Conservation (phyloP, 306 rosid genomes). For the Crotalaria pallida region DNA sequence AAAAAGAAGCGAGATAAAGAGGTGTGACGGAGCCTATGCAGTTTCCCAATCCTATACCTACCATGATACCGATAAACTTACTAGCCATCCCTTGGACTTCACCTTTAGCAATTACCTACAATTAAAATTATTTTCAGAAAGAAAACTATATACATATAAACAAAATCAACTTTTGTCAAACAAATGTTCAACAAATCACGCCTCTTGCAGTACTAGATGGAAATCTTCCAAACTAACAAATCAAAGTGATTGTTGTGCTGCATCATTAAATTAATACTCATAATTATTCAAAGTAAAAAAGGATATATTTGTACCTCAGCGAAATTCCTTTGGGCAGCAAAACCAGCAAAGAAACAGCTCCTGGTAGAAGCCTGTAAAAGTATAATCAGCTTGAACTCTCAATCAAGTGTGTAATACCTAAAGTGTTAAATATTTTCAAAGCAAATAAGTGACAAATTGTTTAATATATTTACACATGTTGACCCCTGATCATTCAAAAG, state of each 20-base stretch:
- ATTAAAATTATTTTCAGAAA: slow-evolving; percentile 15
- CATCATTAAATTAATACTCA: slow-evolving; percentile 1
- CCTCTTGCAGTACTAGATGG: neutral
- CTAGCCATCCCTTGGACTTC: slow-evolving; percentile 99
- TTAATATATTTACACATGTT: neutral
- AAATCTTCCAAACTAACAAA: slow-evolving; percentile 7
- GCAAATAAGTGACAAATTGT: neutral
- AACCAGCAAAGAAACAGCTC: slow-evolving; percentile 97
- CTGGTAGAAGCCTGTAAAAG: slow-evolving; percentile 83
- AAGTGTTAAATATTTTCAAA: neutral
- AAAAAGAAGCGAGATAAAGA: slow-evolving; percentile 67
- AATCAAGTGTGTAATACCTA: neutral
- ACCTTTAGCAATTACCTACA: slow-evolving; percentile 96
- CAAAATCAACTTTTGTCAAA: neutral
- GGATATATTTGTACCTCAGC: slow-evolving; percentile 67
- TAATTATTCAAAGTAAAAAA: neutral
- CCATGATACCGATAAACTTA: slow-evolving; percentile 73
- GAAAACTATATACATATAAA: neutral
- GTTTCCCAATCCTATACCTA: slow-evolving; percentile 85
- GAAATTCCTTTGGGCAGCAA: slow-evolving; percentile 96
- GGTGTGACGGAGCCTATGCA: slow-evolving; percentile 68
- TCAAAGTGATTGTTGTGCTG: slow-evolving; percentile 2
- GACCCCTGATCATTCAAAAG: neutral
- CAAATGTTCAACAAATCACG: neutral
- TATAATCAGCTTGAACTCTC: slow-evolving; percentile 21